phyloP scores from a whole-genome alignment of 192 early-diverging fungal genomes.

The Coemansia sp. region DNA sequence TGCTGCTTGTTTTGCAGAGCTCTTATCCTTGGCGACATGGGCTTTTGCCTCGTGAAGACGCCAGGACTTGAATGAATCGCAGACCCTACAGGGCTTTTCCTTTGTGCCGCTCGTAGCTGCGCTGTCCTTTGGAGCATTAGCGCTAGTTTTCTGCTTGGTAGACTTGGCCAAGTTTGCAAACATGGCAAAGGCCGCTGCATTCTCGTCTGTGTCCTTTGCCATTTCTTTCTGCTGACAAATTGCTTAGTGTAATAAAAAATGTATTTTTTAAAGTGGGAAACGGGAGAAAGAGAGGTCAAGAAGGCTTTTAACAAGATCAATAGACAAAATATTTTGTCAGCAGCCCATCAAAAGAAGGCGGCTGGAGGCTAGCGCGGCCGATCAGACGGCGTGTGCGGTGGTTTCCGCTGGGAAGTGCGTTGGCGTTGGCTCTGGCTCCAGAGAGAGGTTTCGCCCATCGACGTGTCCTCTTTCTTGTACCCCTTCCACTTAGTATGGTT shows the following conservation, averaged over 20 bases:
- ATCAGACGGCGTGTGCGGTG: too few species aligned
- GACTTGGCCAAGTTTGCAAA: slow-evolving; percentile 13
- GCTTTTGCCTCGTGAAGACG: slow-evolving; percentile 54
- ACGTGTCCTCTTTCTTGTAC: slow-evolving; percentile 31
- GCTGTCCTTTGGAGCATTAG: too few species aligned
- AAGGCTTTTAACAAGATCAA: too few species aligned
- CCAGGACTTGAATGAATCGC: slow-evolving; percentile 76
- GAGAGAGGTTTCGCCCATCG: neutral
- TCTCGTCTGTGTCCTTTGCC: slow-evolving; percentile 7
- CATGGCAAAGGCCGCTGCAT: neutral
- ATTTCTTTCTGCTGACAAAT: slow-evolving; percentile 1
- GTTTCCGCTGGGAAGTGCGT: too few species aligned
- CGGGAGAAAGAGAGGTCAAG: too few species aligned
- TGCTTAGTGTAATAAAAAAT: neutral
- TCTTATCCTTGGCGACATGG: slow-evolving; percentile 28
- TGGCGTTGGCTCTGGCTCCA: too few species aligned
- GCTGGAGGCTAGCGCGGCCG: too few species aligned
- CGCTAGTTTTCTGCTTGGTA: neutral
- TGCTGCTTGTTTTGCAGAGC: slow-evolving; percentile 7
- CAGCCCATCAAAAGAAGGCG: too few species aligned
- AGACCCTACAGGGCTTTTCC: slow-evolving; percentile 77
- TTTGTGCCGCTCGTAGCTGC: slow-evolving; percentile 13
- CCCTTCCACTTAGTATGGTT: slow-evolving; percentile 33
- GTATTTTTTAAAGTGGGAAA: too few species aligned
- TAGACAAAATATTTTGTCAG: too few species aligned